Base-by-base conservation (phyloP, 1,139 yeast genomes). In the Candida sanyaensis region DNA sequence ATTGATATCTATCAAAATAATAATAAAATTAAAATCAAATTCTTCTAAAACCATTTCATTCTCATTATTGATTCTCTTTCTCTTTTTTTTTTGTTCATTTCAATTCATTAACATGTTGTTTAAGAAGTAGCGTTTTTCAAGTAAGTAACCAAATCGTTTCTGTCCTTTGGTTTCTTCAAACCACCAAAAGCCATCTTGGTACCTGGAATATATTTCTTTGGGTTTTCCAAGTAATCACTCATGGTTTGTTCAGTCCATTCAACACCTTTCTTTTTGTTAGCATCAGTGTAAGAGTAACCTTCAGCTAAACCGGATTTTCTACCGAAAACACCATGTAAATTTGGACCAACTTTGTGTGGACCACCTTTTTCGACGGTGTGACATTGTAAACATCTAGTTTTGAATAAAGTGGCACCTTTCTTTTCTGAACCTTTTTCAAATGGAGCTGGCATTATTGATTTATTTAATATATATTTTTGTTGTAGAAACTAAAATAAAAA, bases 151-250 rank as follows among this genome's bases (percentile, higher is more conserved):
- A 93, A 81, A 73, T 93, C 98, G 78, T 90, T 88, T 86, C 98
- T 90, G 83, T 93, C 99, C 88, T 91, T 93, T 60, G 92, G 85
- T 85, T 93, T 93, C 93, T 93, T 93, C 77, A 93, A 86, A 79
- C 99, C 99, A 80, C 97, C 99, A 67, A 93, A 93, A 59, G 99
- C 99, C 99, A 93, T 93, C 87, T 93, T 93, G 80, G 98, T 93
- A 77, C 99, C 99, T 69, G 99, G 99, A 64, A 93, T 91, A 81
- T 91, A 93, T 82, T 93, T 93, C 96, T 93, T 93, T 80, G 99
- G 99, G 89, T 93, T 95, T 78, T 88, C 96, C 76, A 93, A 86
- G 86, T 93, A 93, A 73, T 88, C 96, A 64, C 86, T 82, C 87
- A 93, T 83, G 73, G 91, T 83, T 71, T 91, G 93, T 69, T 85